Evolutionary conservation across 495 filamentous ascomycete genomes (phyloP).

Genomic region (Xylaria flabelliformis): DNA sequence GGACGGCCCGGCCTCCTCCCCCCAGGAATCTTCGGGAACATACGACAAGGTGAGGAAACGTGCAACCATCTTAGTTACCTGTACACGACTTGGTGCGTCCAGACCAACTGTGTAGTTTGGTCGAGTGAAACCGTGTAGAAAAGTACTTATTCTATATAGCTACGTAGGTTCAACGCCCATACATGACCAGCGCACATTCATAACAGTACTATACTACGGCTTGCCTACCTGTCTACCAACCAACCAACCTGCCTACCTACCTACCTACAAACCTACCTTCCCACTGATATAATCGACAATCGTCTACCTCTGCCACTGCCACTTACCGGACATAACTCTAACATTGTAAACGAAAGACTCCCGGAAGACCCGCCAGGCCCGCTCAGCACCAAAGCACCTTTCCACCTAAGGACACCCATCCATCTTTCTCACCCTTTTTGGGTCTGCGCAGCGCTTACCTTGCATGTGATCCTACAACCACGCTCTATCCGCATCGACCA

Average conservation of each 20-base stretch:
- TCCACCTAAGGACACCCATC: background rate
- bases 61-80: conserved; percentile 14
- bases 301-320: background rate
- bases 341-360: background rate
- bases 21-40: conserved; percentile 1
- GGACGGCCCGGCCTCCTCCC: background rate
- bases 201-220: background rate
- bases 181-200: background rate
- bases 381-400: conserved; percentile 15
- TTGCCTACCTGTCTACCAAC: background rate
- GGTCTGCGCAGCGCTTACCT: conserved; percentile 11
- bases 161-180: background rate
- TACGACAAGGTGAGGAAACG: conserved; percentile 11
- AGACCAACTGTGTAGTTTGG: background rate
- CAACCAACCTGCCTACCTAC: background rate
- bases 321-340: background rate
- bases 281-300: background rate
- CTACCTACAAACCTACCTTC: background rate
- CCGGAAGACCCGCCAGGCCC: conserved; percentile 14
- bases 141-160: conserved; percentile 9
- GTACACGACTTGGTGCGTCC: conserved; percentile 13
- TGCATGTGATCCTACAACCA: conserved; percentile 15
- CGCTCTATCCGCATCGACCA: background rate
- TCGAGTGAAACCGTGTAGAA: background rate
- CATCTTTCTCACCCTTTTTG: background rate